Evolutionary conservation across 139 green algal species (phyloP).

Genomic region (Deuterostichococcus epilithicus): DNA sequence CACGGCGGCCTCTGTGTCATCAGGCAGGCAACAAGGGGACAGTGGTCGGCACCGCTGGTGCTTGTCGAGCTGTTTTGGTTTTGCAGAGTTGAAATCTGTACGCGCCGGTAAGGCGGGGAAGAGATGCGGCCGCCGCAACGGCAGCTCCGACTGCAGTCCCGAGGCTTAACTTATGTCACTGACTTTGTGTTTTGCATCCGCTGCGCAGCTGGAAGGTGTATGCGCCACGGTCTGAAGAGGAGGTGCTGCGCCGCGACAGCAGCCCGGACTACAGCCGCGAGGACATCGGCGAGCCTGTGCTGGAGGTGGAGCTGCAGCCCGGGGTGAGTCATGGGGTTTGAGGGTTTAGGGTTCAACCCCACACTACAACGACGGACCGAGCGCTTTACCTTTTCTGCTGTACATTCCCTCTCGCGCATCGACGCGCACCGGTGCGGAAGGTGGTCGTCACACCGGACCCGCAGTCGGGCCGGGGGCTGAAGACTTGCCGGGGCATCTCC

Average conservation of each 20-base stretch:
- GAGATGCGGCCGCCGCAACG: background rate
- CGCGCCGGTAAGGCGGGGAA: background rate
- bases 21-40: background rate
- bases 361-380: too few relatives aligned
- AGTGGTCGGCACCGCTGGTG: too few relatives aligned
- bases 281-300: slow-evolving; percentile 39
- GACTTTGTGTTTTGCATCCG: background rate
- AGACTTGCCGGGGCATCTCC: too few relatives aligned
- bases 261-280: slow-evolving; percentile 39
- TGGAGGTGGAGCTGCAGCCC: slow-evolving; percentile 48
- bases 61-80: background rate
- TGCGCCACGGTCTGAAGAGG: background rate
- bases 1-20: background rate
- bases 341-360: too few relatives aligned
- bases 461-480: too few relatives aligned
- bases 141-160: background rate
- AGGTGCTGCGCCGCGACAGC: slow-evolving; percentile 42
- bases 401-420: too few relatives aligned
- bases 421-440: too few relatives aligned
- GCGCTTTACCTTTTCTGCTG: too few relatives aligned
- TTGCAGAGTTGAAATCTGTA: background rate
- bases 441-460: too few relatives aligned
- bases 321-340: too few relatives aligned
- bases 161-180: background rate
- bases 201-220: slow-evolving; percentile 17